Evolutionary conservation across 257 asterid species (phyloP).

Genomic region (Mitragyna speciosa): DNA sequence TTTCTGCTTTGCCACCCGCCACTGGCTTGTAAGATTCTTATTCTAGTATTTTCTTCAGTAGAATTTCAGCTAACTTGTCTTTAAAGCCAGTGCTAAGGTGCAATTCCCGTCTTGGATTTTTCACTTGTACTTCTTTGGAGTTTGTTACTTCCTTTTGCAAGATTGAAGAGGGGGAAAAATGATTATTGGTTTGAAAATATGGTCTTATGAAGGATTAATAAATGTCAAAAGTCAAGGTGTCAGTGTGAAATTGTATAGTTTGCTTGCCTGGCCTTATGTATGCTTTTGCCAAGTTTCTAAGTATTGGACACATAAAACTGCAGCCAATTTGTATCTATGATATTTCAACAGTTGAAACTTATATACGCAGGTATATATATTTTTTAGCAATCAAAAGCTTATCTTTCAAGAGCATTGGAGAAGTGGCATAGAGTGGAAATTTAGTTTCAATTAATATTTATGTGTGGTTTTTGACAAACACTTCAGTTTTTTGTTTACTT

Average conservation of each 20-base stretch:
- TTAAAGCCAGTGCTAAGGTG: not conserved
- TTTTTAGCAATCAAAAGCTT: not conserved
- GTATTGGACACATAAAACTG: not conserved
- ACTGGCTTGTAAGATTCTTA: slow-evolving; percentile 59
- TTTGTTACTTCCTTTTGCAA: not conserved
- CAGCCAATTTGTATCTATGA: not conserved
- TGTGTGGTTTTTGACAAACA: not conserved
- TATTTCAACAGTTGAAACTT: no score
- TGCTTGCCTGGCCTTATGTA: not conserved
- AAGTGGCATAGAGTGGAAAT: no score
- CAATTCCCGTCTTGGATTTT: not conserved
- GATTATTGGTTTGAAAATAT: not conserved
- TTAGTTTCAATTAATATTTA: not conserved
- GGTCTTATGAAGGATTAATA: not conserved
- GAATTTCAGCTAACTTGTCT: not conserved
- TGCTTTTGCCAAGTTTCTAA: not conserved
- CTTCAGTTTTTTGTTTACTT: not conserved
- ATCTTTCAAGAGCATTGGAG: not conserved
- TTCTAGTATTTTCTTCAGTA: not conserved
- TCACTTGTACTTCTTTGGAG: not conserved
- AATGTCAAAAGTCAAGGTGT: not conserved
- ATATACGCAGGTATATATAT: not conserved
- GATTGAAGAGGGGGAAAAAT: not conserved
- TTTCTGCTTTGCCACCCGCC: slow-evolving; percentile 73
- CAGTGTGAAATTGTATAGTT: no score